A percentile compares a stretch with the other conserved stretches of the same genome.
These are phyloP conservation scores for Psilocybe sp. DNA, from an alignment of 768 basidiomycete genomes.

Conservation along the genomic window DNA sequence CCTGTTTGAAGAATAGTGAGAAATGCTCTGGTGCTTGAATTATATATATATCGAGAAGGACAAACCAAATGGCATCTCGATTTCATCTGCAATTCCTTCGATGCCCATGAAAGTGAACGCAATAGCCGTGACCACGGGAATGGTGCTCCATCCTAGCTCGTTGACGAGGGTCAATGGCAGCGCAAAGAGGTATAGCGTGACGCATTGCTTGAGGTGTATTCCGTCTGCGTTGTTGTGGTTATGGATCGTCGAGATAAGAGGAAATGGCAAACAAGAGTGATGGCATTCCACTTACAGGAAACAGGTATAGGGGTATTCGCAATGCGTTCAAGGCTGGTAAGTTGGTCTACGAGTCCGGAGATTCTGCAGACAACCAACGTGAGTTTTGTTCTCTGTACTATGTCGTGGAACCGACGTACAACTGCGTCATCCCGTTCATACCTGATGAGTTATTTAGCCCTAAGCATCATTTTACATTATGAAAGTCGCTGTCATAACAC, in stretches of 20 bases:
- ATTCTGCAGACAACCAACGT: slow-evolving; percentile 40
- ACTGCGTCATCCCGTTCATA: slow-evolving; percentile 69
- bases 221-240: slow-evolving; percentile 46
- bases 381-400: not conserved
- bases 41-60: too few species aligned
- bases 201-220: slow-evolving; percentile 93
- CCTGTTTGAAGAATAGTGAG: slow-evolving; percentile 32
- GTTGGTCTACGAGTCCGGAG: slow-evolving; percentile 80
- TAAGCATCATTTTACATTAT: not conserved
- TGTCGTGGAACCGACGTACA: slow-evolving; percentile 37
- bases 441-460: slow-evolving; percentile 35
- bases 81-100: slow-evolving; percentile 93
- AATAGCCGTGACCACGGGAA: slow-evolving; percentile 84
- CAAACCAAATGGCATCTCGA: slow-evolving; percentile 92
- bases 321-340: slow-evolving; percentile 87
- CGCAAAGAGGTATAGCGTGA: slow-evolving; percentile 89
- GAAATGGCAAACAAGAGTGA: not conserved
- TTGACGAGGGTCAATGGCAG: slow-evolving; percentile 84
- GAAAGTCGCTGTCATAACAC: slow-evolving; percentile 5
- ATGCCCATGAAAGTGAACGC: slow-evolving; percentile 93
- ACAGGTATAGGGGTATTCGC: slow-evolving; percentile 84
- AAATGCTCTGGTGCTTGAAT: too few species aligned
- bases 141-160: slow-evolving; percentile 78
- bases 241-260: not conserved
- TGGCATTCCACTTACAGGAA: slow-evolving; percentile 50